Base-by-base conservation (phyloP, 805 yeast species). In the Cyberlindnera veronae region DNA sequence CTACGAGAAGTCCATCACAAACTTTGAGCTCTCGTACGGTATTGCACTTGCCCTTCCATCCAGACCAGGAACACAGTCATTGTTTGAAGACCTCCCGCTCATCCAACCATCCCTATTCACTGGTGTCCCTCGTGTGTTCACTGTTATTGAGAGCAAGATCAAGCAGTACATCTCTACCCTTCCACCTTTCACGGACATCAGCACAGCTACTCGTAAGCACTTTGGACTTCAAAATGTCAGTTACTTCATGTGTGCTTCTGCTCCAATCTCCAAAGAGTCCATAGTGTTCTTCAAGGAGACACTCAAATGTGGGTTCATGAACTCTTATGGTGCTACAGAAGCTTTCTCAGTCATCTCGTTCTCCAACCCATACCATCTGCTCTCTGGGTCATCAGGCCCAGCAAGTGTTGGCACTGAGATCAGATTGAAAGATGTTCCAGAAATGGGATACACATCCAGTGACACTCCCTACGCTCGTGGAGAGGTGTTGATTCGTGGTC, bases 301-400 rank as follows among this genome's bases (percentile, higher is more conserved):
- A 1, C 66, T 80, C 35, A 68, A 69, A 32, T 55, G 71, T 35
- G 57, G 66, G 11, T 54, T 69, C 22, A 34, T 54, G 18, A 83
- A 79, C 54, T 83, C 84, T 18, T 80, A 79, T 57, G 84, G 84
- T 10, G 69, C 77, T 34, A 76, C 83, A 12, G 84, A 79, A 57
- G 63, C 72, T 15, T 69, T 74, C 56, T 75, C 78, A 5, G 82
- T 81, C 1, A 51, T 71, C 29, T 60, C 55, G 3, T 55, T 34
- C 23, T 50, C 53, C 4, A 38, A 64, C 66, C 44, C 64, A 32
- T 66, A 57, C 45, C 81, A 76, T 39, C 44, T 54, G 2, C 43
- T 53, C 41, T 55, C 64, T 8, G 79, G 77, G 6, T 66, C 74
- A 4, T 69, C 75, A 37, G 84, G 84, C 2, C 66, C 80, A 6